Conservation (phyloP, 495 filamentous ascomycete genomes). For the Neurospora pannonica region DNA sequence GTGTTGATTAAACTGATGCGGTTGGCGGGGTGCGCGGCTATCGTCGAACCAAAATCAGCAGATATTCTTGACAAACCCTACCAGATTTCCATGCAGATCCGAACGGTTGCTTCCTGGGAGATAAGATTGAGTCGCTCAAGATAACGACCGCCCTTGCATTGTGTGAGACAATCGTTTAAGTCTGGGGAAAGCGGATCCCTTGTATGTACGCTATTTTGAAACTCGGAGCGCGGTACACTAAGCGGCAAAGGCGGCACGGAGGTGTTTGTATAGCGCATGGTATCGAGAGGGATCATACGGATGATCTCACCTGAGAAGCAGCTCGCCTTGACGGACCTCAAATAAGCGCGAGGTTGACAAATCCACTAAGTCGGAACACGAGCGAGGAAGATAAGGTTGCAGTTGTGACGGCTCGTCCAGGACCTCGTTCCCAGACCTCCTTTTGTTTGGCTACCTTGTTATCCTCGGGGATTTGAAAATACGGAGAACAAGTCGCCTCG, state of each 20-base stretch:
- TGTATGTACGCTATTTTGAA: not conserved
- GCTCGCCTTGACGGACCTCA: not conserved
- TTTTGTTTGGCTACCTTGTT: not conserved
- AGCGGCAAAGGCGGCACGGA: not conserved
- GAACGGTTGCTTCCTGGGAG: not conserved
- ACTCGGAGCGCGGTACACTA: not conserved
- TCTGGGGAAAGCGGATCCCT: not conserved
- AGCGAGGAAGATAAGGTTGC: not conserved
- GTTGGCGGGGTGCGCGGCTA: conserved; percentile 27
- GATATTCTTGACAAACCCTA: conserved; percentile 4
- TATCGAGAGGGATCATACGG: not conserved
- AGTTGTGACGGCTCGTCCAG: not conserved
- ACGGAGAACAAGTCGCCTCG: not conserved
- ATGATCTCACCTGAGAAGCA: not conserved
- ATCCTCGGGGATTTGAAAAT: not conserved
- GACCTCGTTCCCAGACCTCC: not conserved
- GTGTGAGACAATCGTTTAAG: not conserved
- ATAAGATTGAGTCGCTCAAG: not conserved
- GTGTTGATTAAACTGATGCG: not conserved
- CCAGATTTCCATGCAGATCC: not conserved
- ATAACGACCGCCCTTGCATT: not conserved
- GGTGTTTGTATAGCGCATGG: not conserved
- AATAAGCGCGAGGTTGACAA: not conserved
- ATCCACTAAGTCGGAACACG: not conserved
- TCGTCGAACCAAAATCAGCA: conserved; percentile 22